phyloP scores from a whole-genome alignment of 129 eudicot genomes.

The Tanacetum coccineum region DNA sequence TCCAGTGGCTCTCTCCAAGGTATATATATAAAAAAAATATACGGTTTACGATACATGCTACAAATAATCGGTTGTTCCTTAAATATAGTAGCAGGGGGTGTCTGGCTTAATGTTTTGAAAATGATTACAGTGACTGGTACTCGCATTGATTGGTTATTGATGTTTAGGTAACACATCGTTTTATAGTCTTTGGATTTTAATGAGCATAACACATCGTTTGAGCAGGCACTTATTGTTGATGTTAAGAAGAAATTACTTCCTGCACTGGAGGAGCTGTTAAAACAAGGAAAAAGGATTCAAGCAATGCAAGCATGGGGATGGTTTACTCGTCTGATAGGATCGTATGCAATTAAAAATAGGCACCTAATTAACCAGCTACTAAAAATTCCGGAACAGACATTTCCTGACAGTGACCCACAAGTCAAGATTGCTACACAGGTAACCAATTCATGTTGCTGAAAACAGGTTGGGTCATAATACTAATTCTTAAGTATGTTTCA shows the following conservation, averaged over 20 bases:
- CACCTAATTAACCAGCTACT: conserved; percentile 66
- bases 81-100: neutral
- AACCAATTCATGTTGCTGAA: neutral
- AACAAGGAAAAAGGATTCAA: conserved; percentile 66
- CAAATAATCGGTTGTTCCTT: neutral
- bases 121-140: neutral
- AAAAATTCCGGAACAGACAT: conserved; percentile 69
- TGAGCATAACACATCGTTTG: conserved; percentile 9
- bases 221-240: conserved; percentile 55
- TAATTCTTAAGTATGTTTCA: neutral
- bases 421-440: conserved; percentile 84
- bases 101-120: neutral
- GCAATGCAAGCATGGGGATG: conserved; percentile 82
- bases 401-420: conserved; percentile 70
- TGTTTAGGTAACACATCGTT: neutral
- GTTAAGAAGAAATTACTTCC: conserved; percentile 56
- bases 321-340: conserved; percentile 68
- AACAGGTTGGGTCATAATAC: neutral
- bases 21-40: conserved; percentile 13
- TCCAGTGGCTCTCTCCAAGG: conserved; percentile 64
- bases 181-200: conserved; percentile 17
- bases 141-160: neutral
- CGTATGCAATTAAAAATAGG: conserved; percentile 49
- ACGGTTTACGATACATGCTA: neutral
- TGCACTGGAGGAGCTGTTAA: conserved; percentile 52